A percentile compares a stretch with the other conserved stretches of the same genome.
Conservation (phyloP, 805 yeast genomes). For the Scheffersomyces ergatensis region DNA sequence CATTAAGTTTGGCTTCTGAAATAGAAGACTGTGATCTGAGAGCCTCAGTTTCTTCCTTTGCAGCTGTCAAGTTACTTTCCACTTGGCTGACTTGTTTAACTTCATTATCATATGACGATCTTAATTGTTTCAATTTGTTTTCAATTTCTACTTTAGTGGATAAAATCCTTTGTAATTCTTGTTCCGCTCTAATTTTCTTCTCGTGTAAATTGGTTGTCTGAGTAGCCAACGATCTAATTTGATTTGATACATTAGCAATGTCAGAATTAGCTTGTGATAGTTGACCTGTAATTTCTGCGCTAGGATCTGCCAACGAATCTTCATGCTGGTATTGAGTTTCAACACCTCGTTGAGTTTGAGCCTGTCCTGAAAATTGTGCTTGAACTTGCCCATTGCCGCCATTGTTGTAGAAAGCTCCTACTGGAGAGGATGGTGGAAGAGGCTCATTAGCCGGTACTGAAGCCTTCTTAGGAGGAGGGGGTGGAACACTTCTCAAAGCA, state of each 20-base stretch:
- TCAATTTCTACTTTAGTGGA: conserved; percentile 70
- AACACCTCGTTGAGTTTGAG: background rate
- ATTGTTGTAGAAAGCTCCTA: conserved; percentile 3
- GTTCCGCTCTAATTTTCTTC: conserved; percentile 71
- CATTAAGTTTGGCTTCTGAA: conserved; percentile 75
- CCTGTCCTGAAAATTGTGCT: conserved; percentile 1
- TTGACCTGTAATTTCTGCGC: conserved; percentile 58
- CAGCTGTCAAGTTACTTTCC: conserved; percentile 56
- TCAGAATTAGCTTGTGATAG: conserved; percentile 80
- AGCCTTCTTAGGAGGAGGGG: conserved; percentile 29
- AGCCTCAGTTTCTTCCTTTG: conserved; percentile 65
- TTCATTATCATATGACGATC: conserved; percentile 74
- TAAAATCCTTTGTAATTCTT: conserved; percentile 69
- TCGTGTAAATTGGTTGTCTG: conserved; percentile 72
- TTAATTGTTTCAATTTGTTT: conserved; percentile 61
- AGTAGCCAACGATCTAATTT: conserved; percentile 70
- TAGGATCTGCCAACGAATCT: conserved; percentile 55
- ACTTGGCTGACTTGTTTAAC: conserved; percentile 72
- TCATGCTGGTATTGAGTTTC: conserved; percentile 18
- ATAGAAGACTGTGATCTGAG: conserved; percentile 70
- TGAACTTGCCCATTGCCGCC: background rate
- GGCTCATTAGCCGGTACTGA: conserved; percentile 7
- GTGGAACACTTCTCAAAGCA: conserved; percentile 48
- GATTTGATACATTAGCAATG: conserved; percentile 82
- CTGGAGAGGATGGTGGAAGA: conserved; percentile 5